Evolutionary conservation across 176 grass and related monocot genomes (phyloP), one percentile per base, ranked within the genome.

Genomic region (Otatea glauca): DNA sequence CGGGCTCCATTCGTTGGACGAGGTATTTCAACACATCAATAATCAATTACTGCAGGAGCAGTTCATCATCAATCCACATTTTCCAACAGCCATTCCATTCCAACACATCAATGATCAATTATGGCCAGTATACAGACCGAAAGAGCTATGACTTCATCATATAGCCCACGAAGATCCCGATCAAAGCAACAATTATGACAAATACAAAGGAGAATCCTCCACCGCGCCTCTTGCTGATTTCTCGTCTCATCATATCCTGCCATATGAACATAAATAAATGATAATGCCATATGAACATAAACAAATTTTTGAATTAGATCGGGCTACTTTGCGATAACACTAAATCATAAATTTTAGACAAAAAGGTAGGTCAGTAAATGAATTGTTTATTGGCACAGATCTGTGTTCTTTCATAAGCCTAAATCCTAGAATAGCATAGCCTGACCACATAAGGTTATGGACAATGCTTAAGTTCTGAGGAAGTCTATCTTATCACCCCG

Each of bases 161-260:
- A 83, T 92, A 94, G 54, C 92, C 92, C 17, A 92, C 29, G 63
- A 94, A 76, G 72, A 83, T 82, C 51, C 87, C 87, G 6, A 94
- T 78, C 85, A 94, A 82, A 50, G 82, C 90, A n/a, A 94, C 87
- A 67, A 90, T 77, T 81, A 92, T 44, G 68, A 92, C 78, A 54
- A 88, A 66, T 62, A 90, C 38, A 56, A 92, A 83, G 74, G 92
- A 94, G 83, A 92, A 94, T 18, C 89, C 89, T 45, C 89, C 85
- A 55, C 88, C 80, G 10, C 70, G 85, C 70, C 75, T 89, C 83
- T 86, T 90, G 82, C 90, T 88, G 55, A 88, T 55, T 50, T 92
- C 92, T 72, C 65, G 90, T 82, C 90, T 92, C 82, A 90, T 75
- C 85, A 81, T 56, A 84, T 94, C 92, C 92, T 94, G 65, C 37